Evolutionary conservation across 352 stramenopile genomes (phyloP), one percentile per base, ranked within the genome.

Genomic region (Phytophthora uliginosa): DNA sequence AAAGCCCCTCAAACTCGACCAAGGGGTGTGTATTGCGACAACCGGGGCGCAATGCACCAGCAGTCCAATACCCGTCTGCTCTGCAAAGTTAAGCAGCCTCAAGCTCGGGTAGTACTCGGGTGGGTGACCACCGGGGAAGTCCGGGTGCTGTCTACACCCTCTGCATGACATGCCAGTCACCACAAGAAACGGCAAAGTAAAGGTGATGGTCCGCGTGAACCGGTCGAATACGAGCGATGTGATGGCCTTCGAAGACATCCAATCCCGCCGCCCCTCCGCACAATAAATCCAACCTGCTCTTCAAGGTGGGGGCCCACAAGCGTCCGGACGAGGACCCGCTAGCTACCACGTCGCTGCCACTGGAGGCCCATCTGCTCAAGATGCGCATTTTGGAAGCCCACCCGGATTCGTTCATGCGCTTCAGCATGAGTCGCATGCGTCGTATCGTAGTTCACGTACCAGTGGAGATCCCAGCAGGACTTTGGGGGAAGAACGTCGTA

Each of bases 361-460:
- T 74, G 2, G 80, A 89, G 52, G 81, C 80, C 0, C 80, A 86
- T 66, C 66, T 81, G 55, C 77, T 92, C 72, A 92, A 92, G 78
- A 70, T 76, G 55, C 78, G 86, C 53, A 88, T 92, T 38, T 57
- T 90, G 20, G 57, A 80, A 51, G 62, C 67, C 33, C 75, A 86
- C 54, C 74, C 74, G 34, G 74, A 84, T 55, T 77, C 83, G 52
- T 71, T 78, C 33, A 75, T 74, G 66, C 84, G 84, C 36, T 92
- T 92, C 79, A 90, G 84, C 36, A 66, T 92, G 65, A 90, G 81
- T 66, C 81, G 85, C 71, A 88, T 92, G 84, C 75, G 77, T 52
- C 80, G 81, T 56, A n/a, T 89, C 13, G 82, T 82, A 28, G 71
- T 80, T 40, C 50, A 69, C 2, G 73, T 78, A n/a, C 84, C 84